A percentile compares a stretch with the other conserved stretches of the same genome.
Conservation (phyloP, 371 early-diverging fungal species). For the Mucor indicus region DNA sequence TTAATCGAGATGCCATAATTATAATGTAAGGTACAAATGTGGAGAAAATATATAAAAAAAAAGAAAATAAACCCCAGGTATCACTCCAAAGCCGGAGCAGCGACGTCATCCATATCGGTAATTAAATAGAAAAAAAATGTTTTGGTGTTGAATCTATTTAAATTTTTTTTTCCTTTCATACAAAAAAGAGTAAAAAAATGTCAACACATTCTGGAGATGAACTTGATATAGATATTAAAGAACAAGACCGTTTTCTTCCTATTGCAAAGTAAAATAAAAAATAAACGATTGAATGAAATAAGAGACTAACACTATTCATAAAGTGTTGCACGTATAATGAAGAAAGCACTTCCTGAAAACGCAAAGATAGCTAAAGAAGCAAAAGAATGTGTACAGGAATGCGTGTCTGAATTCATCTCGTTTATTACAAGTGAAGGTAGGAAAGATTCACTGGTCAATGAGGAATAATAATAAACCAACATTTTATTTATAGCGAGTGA, state of each 20-base stretch:
- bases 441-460: background rate
- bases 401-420: slow-evolving; percentile 99
- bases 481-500: slow-evolving; percentile 76
- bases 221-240: slow-evolving; percentile 74
- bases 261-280: slow-evolving; percentile 69
- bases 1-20: slow-evolving; percentile 29
- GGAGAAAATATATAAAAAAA: no score
- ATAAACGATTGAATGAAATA: no score
- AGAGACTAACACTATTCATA: no score
- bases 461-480: slow-evolving; percentile 10
- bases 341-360: slow-evolving; percentile 94
- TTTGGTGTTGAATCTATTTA: no score
- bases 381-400: slow-evolving; percentile 98
- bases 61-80: no score
- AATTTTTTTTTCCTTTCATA: no score
- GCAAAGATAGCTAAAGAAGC: slow-evolving; percentile 99
- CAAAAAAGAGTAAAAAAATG: no score
- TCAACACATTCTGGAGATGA: slow-evolving; percentile 59
- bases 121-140: no score
- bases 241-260: slow-evolving; percentile 97
- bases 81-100: no score
- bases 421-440: slow-evolving; percentile 96
- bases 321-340: slow-evolving; percentile 99
- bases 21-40: no score
- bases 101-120: no score